phyloP scores from a whole-genome alignment of 2,329 filamentous ascomycete species.

The Cercospora canescens region DNA sequence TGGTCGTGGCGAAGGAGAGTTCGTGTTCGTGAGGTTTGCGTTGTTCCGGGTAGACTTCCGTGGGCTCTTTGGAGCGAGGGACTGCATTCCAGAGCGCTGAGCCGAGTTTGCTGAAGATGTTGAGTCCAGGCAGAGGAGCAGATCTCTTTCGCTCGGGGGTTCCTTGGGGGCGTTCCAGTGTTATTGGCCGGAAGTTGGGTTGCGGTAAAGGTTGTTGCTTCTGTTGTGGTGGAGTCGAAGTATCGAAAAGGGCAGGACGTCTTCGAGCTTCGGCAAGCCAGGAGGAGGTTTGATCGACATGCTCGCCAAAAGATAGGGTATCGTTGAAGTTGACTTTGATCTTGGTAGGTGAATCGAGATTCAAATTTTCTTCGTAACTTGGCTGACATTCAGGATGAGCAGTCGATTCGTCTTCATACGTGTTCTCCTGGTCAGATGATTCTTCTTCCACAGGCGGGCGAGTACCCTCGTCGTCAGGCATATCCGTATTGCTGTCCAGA shows the following conservation, averaged over 20 bases:
- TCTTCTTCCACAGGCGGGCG: slow-evolving; percentile 13
- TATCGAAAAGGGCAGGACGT: slow-evolving; percentile 30
- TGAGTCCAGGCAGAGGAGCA: neutral
- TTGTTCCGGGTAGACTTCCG: slow-evolving; percentile 11
- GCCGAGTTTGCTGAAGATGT: slow-evolving; percentile 29
- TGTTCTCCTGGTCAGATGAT: slow-evolving; percentile 8
- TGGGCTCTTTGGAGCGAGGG: slow-evolving; percentile 24
- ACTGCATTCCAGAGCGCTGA: slow-evolving; percentile 34
- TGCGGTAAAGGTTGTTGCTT: neutral
- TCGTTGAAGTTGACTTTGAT: slow-evolving; percentile 40
- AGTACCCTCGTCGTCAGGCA: slow-evolving; percentile 10
- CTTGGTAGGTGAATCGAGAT: slow-evolving; percentile 37
- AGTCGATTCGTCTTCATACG: slow-evolving; percentile 8
- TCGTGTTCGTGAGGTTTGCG: neutral
- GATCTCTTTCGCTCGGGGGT: neutral
- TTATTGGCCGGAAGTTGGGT: neutral
- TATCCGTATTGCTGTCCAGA: slow-evolving; percentile 11
- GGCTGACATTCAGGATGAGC: slow-evolving; percentile 5
- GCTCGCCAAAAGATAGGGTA: slow-evolving; percentile 17
- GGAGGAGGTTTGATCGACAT: slow-evolving; percentile 10
- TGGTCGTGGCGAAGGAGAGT: neutral
- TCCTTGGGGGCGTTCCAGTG: neutral
- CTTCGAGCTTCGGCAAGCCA: slow-evolving; percentile 14
- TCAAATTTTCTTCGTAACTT: slow-evolving; percentile 40
- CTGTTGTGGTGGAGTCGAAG: neutral